These are phyloP conservation scores for Russula brevipes DNA, from an alignment of 768 basidiomycete genomes.

Conservation along the genomic window DNA sequence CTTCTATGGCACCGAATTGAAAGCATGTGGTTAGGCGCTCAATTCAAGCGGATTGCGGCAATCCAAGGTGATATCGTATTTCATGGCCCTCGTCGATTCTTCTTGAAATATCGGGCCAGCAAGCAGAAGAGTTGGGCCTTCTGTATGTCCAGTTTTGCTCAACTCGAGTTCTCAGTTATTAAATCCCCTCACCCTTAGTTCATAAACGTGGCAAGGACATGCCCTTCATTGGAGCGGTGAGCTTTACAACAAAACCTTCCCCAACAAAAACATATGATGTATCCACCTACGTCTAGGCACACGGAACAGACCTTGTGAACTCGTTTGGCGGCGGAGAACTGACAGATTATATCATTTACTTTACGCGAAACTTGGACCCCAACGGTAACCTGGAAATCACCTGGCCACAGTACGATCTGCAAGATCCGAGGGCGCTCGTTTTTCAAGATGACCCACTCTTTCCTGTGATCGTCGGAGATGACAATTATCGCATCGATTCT, in stretches of 20 bases:
- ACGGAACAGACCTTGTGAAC: slow-evolving; percentile 11
- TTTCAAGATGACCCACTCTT: slow-evolving; percentile 11
- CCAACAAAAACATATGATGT: not conserved
- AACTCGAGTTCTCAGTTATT: not conserved
- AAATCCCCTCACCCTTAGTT: not conserved
- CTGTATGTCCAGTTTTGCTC: not conserved
- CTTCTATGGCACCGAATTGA: not conserved
- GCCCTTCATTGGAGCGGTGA: slow-evolving; percentile 16
- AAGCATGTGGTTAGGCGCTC: slow-evolving; percentile 5
- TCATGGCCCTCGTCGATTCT: slow-evolving; percentile 14
- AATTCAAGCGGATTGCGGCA: slow-evolving; percentile 26
- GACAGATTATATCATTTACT: slow-evolving; percentile 13
- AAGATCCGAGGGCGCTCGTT: not conserved
- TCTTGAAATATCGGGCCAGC: slow-evolving; percentile 10
- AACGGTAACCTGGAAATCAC: not conserved
- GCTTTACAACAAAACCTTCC: not conserved
- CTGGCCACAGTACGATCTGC: slow-evolving; percentile 13
- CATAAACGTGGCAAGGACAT: slow-evolving; percentile 6
- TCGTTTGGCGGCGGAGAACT: slow-evolving; percentile 4
- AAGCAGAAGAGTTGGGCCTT: slow-evolving; percentile 17
- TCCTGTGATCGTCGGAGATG: not conserved
- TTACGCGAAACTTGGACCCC: slow-evolving; percentile 11
- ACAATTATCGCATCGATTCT: slow-evolving; percentile 12
- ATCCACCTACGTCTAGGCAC: not conserved
- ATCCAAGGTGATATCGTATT: slow-evolving; percentile 22